Conservation (phyloP, 2,329 filamentous ascomycete species). For the Xenoacremonium recifei region DNA sequence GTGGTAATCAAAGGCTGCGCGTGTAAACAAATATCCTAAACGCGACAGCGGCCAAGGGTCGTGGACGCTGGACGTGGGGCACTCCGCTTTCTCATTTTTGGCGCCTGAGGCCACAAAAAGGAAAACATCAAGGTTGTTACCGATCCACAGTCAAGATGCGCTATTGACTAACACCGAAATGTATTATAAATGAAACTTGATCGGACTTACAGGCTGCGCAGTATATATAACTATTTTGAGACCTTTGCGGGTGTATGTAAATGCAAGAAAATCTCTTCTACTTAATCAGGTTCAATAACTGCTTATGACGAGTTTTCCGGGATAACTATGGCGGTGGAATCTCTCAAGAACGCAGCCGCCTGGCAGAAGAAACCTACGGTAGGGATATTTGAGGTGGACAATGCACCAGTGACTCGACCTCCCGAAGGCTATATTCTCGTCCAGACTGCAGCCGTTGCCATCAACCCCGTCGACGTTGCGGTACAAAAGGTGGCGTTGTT, state of each 20-base stretch:
- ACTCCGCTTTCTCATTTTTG: slow-evolving; percentile 11
- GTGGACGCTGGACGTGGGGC: slow-evolving; percentile 14
- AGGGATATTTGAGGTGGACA: neutral
- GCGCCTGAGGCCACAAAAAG: slow-evolving; percentile 27
- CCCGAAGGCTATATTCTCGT: slow-evolving; percentile 15
- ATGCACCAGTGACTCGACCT: neutral
- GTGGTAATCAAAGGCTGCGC: slow-evolving; percentile 21
- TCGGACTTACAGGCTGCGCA: too few species aligned
- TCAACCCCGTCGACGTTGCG: slow-evolving; percentile 25
- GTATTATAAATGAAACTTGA: too few species aligned
- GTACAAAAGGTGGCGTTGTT: slow-evolving; percentile 24
- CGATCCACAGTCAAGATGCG: too few species aligned
- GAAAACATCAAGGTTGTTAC: too few species aligned
- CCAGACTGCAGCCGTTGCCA: slow-evolving; percentile 18
- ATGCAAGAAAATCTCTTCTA: too few species aligned
- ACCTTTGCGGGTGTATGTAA: too few species aligned
- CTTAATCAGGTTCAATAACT: too few species aligned
- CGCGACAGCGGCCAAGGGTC: slow-evolving; percentile 17
- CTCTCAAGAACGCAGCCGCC: slow-evolving; percentile 1
- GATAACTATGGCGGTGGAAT: too few species aligned
- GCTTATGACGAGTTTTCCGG: too few species aligned
- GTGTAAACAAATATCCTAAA: slow-evolving; percentile 31
- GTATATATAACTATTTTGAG: too few species aligned
- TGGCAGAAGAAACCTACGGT: neutral
- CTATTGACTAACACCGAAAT: too few species aligned